These are phyloP conservation scores for Meyerozyma elateridarum DNA, from an alignment of 1,139 yeast genomes.

Conservation along the genomic window DNA sequence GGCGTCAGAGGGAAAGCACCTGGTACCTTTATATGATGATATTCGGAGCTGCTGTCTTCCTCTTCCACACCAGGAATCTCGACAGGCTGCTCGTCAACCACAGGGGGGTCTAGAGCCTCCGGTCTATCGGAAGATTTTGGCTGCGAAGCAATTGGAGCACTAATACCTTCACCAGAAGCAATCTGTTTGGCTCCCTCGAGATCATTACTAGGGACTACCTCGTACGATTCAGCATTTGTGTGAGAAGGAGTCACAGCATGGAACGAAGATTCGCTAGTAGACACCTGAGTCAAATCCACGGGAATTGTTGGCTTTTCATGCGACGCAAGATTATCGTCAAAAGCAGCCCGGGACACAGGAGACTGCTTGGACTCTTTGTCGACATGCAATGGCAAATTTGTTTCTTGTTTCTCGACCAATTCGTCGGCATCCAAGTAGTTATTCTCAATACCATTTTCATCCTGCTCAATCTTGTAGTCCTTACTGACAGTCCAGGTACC, in stretches of 20 bases:
- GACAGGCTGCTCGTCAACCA: slow-evolving; percentile 6
- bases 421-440: slow-evolving; percentile 29
- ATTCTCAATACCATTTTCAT: slow-evolving; percentile 36
- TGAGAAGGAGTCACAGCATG: slow-evolving; percentile 37
- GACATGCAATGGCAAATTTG: not conserved
- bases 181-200: slow-evolving; percentile 6
- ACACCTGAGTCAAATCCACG: slow-evolving; percentile 20
- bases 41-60: slow-evolving; percentile 5
- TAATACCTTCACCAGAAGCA: slow-evolving; percentile 8
- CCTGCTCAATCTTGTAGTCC: slow-evolving; percentile 23
- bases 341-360: slow-evolving; percentile 7
- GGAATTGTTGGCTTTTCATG: slow-evolving; percentile 1
- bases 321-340: slow-evolving; percentile 7
- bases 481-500: slow-evolving; percentile 31
- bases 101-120: slow-evolving; percentile 11
- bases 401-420: slow-evolving; percentile 12
- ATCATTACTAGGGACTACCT: slow-evolving; percentile 13
- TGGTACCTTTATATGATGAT: slow-evolving; percentile 16
- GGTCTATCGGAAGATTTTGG: slow-evolving; percentile 3
- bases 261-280: slow-evolving; percentile 35
- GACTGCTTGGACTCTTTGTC: not conserved
- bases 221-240: slow-evolving; percentile 17
- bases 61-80: slow-evolving; percentile 7
- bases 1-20: slow-evolving; percentile 22
- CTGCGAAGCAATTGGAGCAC: not conserved